phyloP scores from a whole-genome alignment of 2,329 filamentous ascomycete genomes.

The Fusarium lyarnte region DNA sequence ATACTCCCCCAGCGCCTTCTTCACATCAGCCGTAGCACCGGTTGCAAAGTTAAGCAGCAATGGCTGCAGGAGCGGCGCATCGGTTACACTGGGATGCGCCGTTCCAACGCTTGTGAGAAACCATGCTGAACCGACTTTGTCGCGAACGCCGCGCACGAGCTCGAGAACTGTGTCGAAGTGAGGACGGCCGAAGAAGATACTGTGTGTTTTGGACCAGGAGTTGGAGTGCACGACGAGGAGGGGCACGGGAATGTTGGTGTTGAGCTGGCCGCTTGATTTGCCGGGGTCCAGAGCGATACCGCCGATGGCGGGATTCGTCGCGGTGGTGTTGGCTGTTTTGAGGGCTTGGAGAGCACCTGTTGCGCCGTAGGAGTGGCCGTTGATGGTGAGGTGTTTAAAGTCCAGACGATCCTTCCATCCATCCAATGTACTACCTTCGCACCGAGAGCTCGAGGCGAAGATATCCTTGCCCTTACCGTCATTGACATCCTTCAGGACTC shows the following conservation, averaged over 20 bases:
- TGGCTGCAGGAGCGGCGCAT: constrained; percentile 72
- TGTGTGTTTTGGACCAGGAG: constrained; percentile 68
- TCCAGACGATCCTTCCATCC: constrained; percentile 65
- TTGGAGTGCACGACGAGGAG: constrained; percentile 70
- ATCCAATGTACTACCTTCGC: constrained; percentile 57
- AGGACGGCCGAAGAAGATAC: constrained; percentile 68
- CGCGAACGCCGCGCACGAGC: constrained; percentile 59
- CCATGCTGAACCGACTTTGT: constrained; percentile 58
- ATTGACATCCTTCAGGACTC: constrained; percentile 54
- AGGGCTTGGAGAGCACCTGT: constrained; percentile 70
- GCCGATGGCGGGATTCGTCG: constrained; percentile 56
- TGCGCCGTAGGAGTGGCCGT: constrained; percentile 73
- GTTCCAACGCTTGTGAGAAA: constrained; percentile 65
- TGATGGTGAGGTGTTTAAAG: constrained; percentile 62
- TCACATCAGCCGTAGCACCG: constrained; percentile 66
- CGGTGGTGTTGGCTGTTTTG: constrained; percentile 51
- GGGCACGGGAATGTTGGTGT: constrained; percentile 66
- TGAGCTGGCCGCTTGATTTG: constrained; percentile 70
- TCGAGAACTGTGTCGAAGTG: constrained; percentile 72
- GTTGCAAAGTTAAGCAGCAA: constrained; percentile 69
- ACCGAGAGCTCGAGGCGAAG: constrained; percentile 55
- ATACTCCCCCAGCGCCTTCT: constrained; percentile 67
- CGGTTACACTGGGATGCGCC: constrained; percentile 71
- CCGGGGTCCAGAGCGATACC: constrained; percentile 73
- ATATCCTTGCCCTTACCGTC: constrained; percentile 49